Evolutionary conservation across 192 early-diverging fungal genomes (phyloP).

Genomic region (Coemansia sp.): DNA sequence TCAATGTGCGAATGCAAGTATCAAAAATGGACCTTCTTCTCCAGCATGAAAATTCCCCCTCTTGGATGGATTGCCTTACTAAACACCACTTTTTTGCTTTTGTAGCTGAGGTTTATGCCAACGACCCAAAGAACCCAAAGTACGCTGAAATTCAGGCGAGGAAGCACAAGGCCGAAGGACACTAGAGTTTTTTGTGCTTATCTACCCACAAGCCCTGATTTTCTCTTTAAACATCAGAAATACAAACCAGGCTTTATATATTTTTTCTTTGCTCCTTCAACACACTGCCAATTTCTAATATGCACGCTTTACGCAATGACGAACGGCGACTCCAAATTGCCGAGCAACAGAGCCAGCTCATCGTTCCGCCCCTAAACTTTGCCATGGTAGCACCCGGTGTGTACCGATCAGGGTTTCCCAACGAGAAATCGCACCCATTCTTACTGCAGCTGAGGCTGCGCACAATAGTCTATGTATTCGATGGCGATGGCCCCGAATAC

Average conservation of each 20-base stretch:
- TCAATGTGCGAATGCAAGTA: slow-evolving; percentile 50
- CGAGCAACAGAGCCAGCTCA: slow-evolving; percentile 45
- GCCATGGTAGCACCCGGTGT: slow-evolving; percentile 90
- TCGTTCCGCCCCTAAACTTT: slow-evolving; percentile 95
- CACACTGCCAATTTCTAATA: too few species aligned
- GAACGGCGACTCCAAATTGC: slow-evolving; percentile 28
- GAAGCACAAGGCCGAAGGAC: slow-evolving; percentile 54
- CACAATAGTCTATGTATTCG: slow-evolving; percentile 81
- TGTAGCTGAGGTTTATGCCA: slow-evolving; percentile 47
- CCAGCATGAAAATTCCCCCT: too few species aligned
- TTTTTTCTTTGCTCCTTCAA: too few species aligned
- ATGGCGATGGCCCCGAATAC: slow-evolving; percentile 66
- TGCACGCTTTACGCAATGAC: slow-evolving; percentile 21
- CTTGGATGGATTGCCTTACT: not conserved
- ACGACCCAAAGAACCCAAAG: slow-evolving; percentile 50
- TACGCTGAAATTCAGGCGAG: slow-evolving; percentile 54
- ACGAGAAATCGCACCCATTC: slow-evolving; percentile 87
- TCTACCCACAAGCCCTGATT: not conserved
- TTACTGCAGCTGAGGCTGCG: slow-evolving; percentile 79
- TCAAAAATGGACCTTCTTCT: not conserved
- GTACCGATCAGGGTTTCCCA: slow-evolving; percentile 93
- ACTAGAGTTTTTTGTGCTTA: slow-evolving; percentile 12
- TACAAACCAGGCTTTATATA: not conserved
- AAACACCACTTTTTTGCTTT: not conserved
- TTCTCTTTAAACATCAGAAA: slow-evolving; percentile 7